Conservation (phyloP, 1,284 basidiomycete species). For the Golubevia sp. region DNA sequence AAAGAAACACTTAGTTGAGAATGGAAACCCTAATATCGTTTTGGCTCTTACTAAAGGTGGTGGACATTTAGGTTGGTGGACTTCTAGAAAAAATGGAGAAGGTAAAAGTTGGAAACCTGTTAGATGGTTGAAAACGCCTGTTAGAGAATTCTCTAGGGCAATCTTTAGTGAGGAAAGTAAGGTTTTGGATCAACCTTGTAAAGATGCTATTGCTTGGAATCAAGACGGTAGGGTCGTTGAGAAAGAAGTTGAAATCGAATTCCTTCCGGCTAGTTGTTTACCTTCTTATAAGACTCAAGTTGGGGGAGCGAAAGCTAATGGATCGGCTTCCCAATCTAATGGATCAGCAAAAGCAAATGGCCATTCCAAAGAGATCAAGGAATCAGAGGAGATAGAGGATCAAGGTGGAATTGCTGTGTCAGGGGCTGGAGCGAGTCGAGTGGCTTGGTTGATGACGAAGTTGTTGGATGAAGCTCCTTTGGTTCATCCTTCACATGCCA, state of each 20-base stretch:
- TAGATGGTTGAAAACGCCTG: constrained; percentile 47
- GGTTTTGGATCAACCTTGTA: constrained; percentile 21
- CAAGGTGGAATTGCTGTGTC: neutral
- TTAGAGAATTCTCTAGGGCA: constrained; percentile 23
- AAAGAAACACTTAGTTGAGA: neutral
- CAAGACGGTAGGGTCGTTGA: neutral
- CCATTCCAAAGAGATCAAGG: constrained; percentile 17
- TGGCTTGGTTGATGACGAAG: constrained; percentile 43
- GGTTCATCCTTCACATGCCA: constrained; percentile 44
- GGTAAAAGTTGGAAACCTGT: constrained; percentile 12
- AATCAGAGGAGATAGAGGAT: constrained; percentile 14
- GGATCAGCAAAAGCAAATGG: neutral
- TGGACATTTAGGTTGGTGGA: constrained; percentile 58
- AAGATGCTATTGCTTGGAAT: constrained; percentile 4
- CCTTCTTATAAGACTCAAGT: neutral
- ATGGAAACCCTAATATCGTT: constrained; percentile 35
- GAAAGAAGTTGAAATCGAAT: neutral
- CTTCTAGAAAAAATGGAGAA: constrained; percentile 13
- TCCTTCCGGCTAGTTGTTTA: neutral
- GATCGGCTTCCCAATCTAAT: neutral
- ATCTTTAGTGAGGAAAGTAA: constrained; percentile 17
- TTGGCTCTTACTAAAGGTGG: constrained; percentile 48
- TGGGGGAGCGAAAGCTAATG: constrained; percentile 3
- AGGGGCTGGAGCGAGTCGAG: constrained; percentile 14
- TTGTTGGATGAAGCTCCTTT: constrained; percentile 43